phyloP scores from a whole-genome alignment of 2,329 filamentous ascomycete genomes.

The Aspergillus pseudoviridinutans region DNA sequence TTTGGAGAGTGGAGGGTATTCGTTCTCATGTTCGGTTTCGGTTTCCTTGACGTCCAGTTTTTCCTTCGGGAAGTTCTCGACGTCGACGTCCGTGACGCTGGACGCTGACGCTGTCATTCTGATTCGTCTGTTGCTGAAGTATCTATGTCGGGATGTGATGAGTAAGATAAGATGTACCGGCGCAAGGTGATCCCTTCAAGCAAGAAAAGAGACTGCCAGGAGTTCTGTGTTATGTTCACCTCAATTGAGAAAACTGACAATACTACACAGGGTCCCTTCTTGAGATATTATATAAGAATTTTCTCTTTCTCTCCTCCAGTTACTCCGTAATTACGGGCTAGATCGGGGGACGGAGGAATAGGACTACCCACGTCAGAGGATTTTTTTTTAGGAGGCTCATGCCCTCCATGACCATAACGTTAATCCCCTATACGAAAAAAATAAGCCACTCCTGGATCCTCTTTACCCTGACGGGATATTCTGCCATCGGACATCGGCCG shows the following conservation, averaged over 20 bases:
- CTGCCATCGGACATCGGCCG: not conserved
- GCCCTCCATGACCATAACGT: not conserved
- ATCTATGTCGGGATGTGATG: not conserved
- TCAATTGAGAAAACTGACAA: not conserved
- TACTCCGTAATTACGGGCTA: not conserved
- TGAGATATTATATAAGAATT: not conserved
- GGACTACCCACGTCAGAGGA: not conserved
- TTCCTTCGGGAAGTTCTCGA: not conserved
- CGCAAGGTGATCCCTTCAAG: not conserved
- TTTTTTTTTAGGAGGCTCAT: not conserved
- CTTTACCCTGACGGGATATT: not conserved
- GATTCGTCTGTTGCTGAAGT: not conserved
- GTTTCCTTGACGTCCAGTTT: not conserved
- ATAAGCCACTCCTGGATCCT: not conserved
- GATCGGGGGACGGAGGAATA: not conserved
- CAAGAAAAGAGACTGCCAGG: not conserved
- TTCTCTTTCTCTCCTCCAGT: not conserved
- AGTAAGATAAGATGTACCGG: not conserved
- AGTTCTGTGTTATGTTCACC: not conserved
- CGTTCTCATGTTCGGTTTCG: not conserved
- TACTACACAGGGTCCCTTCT: not conserved
- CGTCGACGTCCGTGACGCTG: not conserved
- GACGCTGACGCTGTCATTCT: not conserved
- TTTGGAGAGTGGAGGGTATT: slow-evolving; percentile 18
- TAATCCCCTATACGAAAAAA: not conserved